Conservation (phyloP, 2,329 filamentous ascomycete genomes). For the Camptophora hylomeconis region DNA sequence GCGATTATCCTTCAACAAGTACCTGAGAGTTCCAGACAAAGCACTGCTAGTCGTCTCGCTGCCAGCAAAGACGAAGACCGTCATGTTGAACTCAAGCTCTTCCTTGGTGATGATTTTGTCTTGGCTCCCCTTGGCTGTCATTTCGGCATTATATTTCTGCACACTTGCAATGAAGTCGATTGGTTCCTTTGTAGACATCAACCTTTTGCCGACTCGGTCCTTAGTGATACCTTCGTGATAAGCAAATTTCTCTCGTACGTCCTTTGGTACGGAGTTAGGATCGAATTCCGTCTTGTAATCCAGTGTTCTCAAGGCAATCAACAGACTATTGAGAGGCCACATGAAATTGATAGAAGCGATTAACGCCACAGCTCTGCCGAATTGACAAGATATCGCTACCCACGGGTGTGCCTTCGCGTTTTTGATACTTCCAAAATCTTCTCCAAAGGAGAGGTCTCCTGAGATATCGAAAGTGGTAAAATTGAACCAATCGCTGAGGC, state of each 20-base stretch:
- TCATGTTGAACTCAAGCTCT: too few species aligned
- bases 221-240: slow-evolving; percentile 5
- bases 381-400: slow-evolving; percentile 17
- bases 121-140: slow-evolving; percentile 43
- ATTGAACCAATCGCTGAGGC: slow-evolving; percentile 8
- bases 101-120: slow-evolving; percentile 52
- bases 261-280: slow-evolving; percentile 2
- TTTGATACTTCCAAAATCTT: slow-evolving; percentile 19
- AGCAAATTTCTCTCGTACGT: slow-evolving; percentile 5
- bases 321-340: slow-evolving; percentile 6
- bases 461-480: slow-evolving; percentile 10
- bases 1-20: slow-evolving; percentile 24
- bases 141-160: slow-evolving; percentile 7
- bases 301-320: too few species aligned
- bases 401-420: slow-evolving; percentile 18
- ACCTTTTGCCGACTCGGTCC: slow-evolving; percentile 4
- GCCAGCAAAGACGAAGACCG: slow-evolving; percentile 51
- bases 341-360: slow-evolving; percentile 10
- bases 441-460: slow-evolving; percentile 19
- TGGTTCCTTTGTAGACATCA: slow-evolving; percentile 2
- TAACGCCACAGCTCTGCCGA: slow-evolving; percentile 11
- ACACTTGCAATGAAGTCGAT: slow-evolving; percentile 6
- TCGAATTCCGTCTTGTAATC: too few species aligned
- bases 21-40: slow-evolving; percentile 29
- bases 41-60: slow-evolving; percentile 61